Percentiles rank a stretch among this genome's conserved stretches.
Evolutionary conservation across 306 rosid genomes (phyloP).

Genomic region (Prunus salicina): DNA sequence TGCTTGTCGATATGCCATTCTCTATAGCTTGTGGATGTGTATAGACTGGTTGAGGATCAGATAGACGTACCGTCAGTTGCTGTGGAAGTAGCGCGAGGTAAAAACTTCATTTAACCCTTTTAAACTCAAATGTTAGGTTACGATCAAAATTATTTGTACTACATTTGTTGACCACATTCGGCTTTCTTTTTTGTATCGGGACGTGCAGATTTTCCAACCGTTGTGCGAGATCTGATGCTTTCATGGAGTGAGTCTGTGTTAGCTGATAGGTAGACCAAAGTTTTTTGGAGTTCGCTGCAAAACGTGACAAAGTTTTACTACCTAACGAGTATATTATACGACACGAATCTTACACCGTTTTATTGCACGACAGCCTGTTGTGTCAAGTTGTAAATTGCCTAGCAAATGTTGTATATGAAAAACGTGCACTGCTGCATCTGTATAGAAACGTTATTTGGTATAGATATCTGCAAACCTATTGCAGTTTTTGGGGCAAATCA

Average conservation of each 20-base stretch:
- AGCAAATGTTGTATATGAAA: slow-evolving; percentile 25
- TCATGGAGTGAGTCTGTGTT: slow-evolving; percentile 81
- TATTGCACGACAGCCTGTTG: slow-evolving; percentile 12
- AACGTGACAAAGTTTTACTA: slow-evolving; percentile 13
- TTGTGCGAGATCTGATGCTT: slow-evolving; percentile 78
- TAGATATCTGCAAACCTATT: neutral
- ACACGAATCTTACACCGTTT: slow-evolving; percentile 13
- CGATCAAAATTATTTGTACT: too few species aligned
- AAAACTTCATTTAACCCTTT: slow-evolving; percentile 8
- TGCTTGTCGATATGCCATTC: slow-evolving; percentile 26
- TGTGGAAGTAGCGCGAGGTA: slow-evolving; percentile 87
- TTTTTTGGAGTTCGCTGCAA: slow-evolving; percentile 26
- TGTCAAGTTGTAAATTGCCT: slow-evolving; percentile 25
- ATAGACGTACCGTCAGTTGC: slow-evolving; percentile 82
- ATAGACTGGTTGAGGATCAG: slow-evolving; percentile 85
- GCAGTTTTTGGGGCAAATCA: neutral
- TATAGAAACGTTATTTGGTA: slow-evolving; percentile 25
- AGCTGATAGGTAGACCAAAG: slow-evolving; percentile 55
- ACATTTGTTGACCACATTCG: too few species aligned
- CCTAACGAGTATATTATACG: slow-evolving; percentile 31
- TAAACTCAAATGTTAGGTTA: neutral
- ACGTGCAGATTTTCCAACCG: slow-evolving; percentile 65
- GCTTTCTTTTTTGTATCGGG: neutral
- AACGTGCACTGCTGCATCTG: slow-evolving; percentile 8
- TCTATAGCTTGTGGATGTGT: slow-evolving; percentile 87